A percentile compares a stretch with the other conserved stretches of the same genome.
phyloP scores from a whole-genome alignment of 495 filamentous ascomycete genomes.

The Penicillium roqueforti region DNA sequence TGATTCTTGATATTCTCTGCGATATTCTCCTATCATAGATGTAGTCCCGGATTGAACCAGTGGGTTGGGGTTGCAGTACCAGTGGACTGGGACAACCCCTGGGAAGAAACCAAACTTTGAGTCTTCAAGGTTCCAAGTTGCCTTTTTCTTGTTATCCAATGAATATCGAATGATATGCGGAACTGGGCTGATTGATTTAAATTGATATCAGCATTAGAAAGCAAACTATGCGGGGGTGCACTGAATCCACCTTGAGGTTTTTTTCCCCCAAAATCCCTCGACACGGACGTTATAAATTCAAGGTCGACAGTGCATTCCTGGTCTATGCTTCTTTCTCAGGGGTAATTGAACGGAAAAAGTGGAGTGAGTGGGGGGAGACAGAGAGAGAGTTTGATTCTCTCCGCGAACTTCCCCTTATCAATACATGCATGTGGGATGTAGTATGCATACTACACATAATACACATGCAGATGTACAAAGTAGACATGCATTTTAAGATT shows the following conservation, averaged over 20 bases:
- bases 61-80: not conserved
- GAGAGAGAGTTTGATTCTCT: not conserved
- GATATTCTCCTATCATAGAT: not conserved
- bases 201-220: not conserved
- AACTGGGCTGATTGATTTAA: too few species aligned
- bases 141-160: too few species aligned
- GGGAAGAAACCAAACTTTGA: not conserved
- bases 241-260: not conserved
- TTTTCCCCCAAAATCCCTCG: too few species aligned
- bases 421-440: not conserved
- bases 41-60: not conserved
- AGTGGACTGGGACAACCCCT: not conserved
- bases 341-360: not conserved
- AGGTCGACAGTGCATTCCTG: not conserved
- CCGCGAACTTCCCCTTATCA: not conserved
- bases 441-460: not conserved
- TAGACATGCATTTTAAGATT: not conserved
- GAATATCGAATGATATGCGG: too few species aligned
- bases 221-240: constrained; percentile 15
- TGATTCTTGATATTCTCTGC: too few species aligned
- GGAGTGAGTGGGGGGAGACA: not conserved
- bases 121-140: not conserved
- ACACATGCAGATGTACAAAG: not conserved
- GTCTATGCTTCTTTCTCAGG: constrained; percentile 6
- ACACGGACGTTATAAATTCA: not conserved